These are phyloP conservation scores for Penstemon eatonii DNA, from an alignment of 257 asterid genomes.

Conservation along the genomic window DNA sequence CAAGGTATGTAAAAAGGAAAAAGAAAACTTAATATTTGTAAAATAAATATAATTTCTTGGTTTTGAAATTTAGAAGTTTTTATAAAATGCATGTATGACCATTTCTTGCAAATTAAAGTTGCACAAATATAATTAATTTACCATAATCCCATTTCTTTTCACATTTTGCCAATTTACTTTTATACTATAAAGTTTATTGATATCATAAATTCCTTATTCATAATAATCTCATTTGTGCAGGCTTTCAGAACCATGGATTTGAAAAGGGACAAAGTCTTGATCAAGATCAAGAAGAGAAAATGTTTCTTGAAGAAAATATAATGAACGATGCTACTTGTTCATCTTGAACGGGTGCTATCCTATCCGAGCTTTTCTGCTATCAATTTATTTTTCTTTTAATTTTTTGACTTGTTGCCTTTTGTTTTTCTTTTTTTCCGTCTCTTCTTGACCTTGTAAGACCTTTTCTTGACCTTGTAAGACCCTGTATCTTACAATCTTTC, in stretches of 20 bases:
- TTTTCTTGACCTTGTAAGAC: constrained; percentile 98
- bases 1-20: constrained; percentile 42
- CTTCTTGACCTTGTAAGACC: constrained; percentile 99
- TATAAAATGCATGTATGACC: constrained; percentile 6
- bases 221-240: constrained; percentile 34
- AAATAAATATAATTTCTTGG: too few species aligned
- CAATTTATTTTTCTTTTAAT: not conserved
- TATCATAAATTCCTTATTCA: not conserved
- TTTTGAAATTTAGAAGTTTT: not conserved
- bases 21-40: too few species aligned
- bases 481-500: constrained; percentile 3
- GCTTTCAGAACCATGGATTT: not conserved
- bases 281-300: constrained; percentile 35
- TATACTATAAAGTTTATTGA: too few species aligned
- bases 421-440: constrained; percentile 15
- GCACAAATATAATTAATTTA: not conserved
- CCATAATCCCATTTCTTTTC: too few species aligned
- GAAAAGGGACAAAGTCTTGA: constrained; percentile 22
- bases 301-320: constrained; percentile 8
- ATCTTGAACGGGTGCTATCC: constrained; percentile 65
- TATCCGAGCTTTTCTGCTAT: constrained; percentile 63
- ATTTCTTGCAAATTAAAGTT: constrained; percentile 8
- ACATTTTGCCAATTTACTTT: not conserved
- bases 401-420: constrained; percentile 72
- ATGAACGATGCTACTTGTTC: constrained; percentile 9